Evolutionary conservation across 2,329 filamentous ascomycete genomes (phyloP).

Genomic region (Calonectria hawksworthii): DNA sequence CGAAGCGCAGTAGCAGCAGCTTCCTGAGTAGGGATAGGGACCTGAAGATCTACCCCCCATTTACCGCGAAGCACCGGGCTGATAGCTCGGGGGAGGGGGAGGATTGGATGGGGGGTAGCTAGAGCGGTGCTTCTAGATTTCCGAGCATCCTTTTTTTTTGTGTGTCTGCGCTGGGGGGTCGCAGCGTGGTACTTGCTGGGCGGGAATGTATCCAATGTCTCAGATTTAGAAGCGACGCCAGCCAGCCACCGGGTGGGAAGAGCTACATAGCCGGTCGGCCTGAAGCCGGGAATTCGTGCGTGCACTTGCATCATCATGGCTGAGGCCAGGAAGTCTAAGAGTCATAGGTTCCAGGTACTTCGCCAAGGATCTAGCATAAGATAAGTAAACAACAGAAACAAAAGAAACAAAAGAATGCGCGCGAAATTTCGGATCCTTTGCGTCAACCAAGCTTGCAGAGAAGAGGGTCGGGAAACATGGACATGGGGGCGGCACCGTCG

Average conservation of each 20-base stretch:
- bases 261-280: slow-evolving; percentile 20
- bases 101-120: background rate
- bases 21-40: slow-evolving; percentile 6
- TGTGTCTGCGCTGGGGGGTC: background rate
- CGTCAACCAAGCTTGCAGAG: slow-evolving; percentile 31
- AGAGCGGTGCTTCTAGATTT: slow-evolving; percentile 5
- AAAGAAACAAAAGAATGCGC: slow-evolving; percentile 17
- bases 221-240: background rate
- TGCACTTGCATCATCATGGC: background rate
- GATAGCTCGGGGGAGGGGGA: background rate
- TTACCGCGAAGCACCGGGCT: background rate
- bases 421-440: slow-evolving; percentile 23
- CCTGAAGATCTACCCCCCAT: slow-evolving; percentile 20
- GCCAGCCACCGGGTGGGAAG: slow-evolving; percentile 13
- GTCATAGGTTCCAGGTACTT: background rate
- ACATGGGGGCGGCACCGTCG: slow-evolving; percentile 22
- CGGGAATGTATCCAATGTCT: slow-evolving; percentile 2
- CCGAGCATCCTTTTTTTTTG: background rate
- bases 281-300: slow-evolving; percentile 19
- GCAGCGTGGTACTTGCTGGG: background rate
- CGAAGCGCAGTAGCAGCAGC: slow-evolving; percentile 1
- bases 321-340: background rate
- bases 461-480: slow-evolving; percentile 11
- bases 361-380: background rate
- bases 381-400: background rate